A percentile compares a stretch with the other conserved stretches of the same genome.
Conservation (phyloP, 176 grass and related monocot genomes). For the Hordeum marinum region DNA sequence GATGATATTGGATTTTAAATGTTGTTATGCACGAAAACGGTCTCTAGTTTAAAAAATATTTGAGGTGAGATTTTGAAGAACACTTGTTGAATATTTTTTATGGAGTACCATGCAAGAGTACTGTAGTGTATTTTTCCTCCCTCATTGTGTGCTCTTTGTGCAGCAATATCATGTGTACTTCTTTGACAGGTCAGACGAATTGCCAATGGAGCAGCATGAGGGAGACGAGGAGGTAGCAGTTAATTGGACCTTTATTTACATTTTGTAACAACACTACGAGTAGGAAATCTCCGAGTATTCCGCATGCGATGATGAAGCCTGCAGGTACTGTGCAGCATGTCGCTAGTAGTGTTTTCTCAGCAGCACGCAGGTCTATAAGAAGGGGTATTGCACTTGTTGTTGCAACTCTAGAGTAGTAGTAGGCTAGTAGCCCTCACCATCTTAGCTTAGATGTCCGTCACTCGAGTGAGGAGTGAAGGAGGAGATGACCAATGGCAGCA, state of each 20-base stretch:
- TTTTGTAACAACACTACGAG: not conserved
- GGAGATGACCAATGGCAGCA: no score
- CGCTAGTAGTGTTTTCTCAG: not conserved
- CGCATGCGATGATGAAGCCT: not conserved
- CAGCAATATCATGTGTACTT: not conserved
- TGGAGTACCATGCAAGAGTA: not conserved
- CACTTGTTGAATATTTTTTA: not conserved
- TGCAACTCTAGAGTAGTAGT: not conserved
- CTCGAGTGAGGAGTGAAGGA: no score
- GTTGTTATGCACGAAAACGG: not conserved
- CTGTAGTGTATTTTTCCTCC: not conserved
- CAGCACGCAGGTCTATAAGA: not conserved
- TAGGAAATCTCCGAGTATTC: not conserved
- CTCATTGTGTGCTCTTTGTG: not conserved
- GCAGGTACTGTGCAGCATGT: not conserved
- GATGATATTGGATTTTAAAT: not conserved
- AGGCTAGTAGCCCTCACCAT: not conserved
- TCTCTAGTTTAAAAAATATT: not conserved
- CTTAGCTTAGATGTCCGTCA: not conserved
- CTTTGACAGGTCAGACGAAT: not conserved
- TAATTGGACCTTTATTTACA: not conserved
- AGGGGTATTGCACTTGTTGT: not conserved
- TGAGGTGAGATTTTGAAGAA: not conserved
- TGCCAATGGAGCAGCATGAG: not conserved
- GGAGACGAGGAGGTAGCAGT: not conserved